Evolutionary conservation across 2,329 filamentous ascomycete species (phyloP).

Genomic region (Arthrocladium fulminans): DNA sequence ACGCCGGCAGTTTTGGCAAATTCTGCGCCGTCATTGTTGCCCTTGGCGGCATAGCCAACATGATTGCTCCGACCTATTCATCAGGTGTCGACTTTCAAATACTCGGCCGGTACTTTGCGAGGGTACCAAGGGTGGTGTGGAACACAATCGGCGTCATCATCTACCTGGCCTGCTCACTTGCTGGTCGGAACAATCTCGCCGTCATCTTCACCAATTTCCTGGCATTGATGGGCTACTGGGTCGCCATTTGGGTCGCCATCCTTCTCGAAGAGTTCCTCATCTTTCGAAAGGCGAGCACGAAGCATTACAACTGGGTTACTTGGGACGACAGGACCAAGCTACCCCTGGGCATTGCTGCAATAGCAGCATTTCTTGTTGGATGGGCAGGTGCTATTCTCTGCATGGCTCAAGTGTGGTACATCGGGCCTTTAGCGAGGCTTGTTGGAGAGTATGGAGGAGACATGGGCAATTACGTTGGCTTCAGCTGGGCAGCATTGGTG

Average conservation of each 20-base stretch:
- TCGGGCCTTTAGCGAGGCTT: constrained; percentile 51
- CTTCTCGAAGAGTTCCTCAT: constrained; percentile 51
- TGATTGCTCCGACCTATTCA: constrained; percentile 56
- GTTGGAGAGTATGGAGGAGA: constrained; percentile 52
- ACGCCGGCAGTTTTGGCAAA: constrained; percentile 54
- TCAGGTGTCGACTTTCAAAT: constrained; percentile 61
- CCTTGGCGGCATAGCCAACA: constrained; percentile 57
- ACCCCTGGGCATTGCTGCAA: constrained; percentile 54
- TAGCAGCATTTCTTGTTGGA: constrained; percentile 53
- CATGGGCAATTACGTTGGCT: constrained; percentile 54
- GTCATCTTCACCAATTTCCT: constrained; percentile 62
- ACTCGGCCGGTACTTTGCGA: constrained; percentile 49
- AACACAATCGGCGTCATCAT: constrained; percentile 54
- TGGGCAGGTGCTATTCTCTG: constrained; percentile 57
- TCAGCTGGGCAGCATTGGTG: constrained; percentile 49
- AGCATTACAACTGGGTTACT: constrained; percentile 49
- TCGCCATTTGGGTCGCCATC: constrained; percentile 56
- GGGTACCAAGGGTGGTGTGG: constrained; percentile 56
- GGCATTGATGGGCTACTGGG: constrained; percentile 63
- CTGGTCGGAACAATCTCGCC: constrained; percentile 51
- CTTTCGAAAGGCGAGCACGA: constrained; percentile 41
- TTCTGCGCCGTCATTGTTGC: constrained; percentile 59
- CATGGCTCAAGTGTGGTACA: constrained; percentile 63
- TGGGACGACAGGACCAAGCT: constrained; percentile 54
- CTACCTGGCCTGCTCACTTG: constrained; percentile 56